Conservation (phyloP, 805 yeast genomes). For the Nakazawaea wyomingensis region DNA sequence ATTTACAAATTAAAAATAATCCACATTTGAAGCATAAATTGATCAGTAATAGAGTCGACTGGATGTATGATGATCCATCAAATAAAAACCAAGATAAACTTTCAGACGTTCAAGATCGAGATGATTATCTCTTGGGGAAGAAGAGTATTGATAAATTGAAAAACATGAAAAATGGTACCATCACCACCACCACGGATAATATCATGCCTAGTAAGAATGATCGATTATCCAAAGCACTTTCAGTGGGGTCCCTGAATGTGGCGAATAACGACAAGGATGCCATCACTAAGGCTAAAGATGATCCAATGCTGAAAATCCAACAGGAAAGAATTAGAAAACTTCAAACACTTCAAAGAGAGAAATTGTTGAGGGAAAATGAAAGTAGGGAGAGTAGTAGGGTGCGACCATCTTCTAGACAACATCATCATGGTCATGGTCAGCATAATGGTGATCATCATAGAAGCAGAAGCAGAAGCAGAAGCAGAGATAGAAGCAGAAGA, state of each 20-base stretch:
- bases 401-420: neutral
- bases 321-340: slow-evolving; percentile 22
- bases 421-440: neutral
- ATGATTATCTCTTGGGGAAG: slow-evolving; percentile 51
- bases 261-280: slow-evolving; percentile 18
- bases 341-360: slow-evolving; percentile 12
- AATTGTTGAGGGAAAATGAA: slow-evolving; percentile 13
- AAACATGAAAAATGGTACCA: neutral
- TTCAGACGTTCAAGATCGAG: slow-evolving; percentile 34
- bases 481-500: slow-evolving; percentile 14
- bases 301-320: slow-evolving; percentile 46
- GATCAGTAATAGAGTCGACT: slow-evolving; percentile 49
- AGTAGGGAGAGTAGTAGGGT: slow-evolving; percentile 12
- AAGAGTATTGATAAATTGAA: slow-evolving; percentile 33
- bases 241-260: slow-evolving; percentile 15
- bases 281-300: slow-evolving; percentile 29
- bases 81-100: slow-evolving; percentile 17
- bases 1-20: slow-evolving; percentile 38
- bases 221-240: slow-evolving; percentile 25
- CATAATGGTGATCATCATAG: slow-evolving; percentile 11
- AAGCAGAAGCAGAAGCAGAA: slow-evolving; percentile 1
- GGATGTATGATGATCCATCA: slow-evolving; percentile 77
- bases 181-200: slow-evolving; percentile 11
- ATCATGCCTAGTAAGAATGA: slow-evolving; percentile 13
- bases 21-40: slow-evolving; percentile 25